Base-by-base conservation (phyloP, 1,284 basidiomycete species). In the Apiotrichum gracile region DNA sequence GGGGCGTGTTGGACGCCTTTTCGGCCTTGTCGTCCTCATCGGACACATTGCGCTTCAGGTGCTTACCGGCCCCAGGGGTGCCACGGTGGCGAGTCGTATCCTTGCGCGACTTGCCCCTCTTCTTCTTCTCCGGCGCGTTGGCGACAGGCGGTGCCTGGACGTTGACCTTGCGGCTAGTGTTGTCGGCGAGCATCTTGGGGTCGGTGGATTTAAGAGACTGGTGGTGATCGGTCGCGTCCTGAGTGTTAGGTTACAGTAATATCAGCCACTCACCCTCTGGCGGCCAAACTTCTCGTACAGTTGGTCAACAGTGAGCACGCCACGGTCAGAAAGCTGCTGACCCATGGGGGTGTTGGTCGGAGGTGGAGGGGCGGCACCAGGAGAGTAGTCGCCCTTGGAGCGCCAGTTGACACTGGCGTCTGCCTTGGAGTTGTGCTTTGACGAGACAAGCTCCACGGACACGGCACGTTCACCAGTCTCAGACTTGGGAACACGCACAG, bases 361-460 rank as follows among this genome's bases (percentile, higher is more conserved):
- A 17, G 44, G 43, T 6, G 46, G 45, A 3, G 50, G 55, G 2
- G 45, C 35, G 19, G 39, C n/a, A 16, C 24, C 17, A 17, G 24
- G 31, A 26, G 12, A n/a, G 14, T 17, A 29, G 5, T 40, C 40
- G 4, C 25, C 42, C 43, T 60, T 59, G 49, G 52, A 54, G 40
- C 70, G 53, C 70, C 70, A 70, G 51, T 72, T 69, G 33, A 49
- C 60, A 50, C 69, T 72, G 13, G 60, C 47, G 50, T 72, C 70
- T 6, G 70, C 70, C 53, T 70, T 70, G 53, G 61, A 62, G 33
- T 21, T 25, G 27, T 38, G 21, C 50, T 52, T 49, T 27, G 40
- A 14, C 10, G 31, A 19, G 22, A 47, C n/a, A 9, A 24, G 31
- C 6, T 45, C 47, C 25, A 37, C 43, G 10, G 47, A 45, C 9